phyloP scores from a whole-genome alignment of 1,139 yeast species.

The Lodderomyces beijingensis region DNA sequence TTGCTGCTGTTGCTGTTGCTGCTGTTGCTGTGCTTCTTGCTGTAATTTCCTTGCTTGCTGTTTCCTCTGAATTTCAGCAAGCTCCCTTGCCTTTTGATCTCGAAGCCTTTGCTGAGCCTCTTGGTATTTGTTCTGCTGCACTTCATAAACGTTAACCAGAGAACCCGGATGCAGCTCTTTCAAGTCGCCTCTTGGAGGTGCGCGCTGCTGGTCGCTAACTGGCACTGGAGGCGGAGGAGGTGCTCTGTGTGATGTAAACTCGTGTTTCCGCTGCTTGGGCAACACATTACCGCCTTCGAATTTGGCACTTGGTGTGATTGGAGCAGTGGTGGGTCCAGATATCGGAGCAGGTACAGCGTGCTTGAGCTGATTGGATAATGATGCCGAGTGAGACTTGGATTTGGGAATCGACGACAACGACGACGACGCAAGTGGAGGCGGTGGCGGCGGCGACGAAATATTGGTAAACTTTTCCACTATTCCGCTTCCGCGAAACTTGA shows the following conservation, averaged over 20 bases:
- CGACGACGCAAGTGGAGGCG: slow-evolving; percentile 16
- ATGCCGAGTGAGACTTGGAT: slow-evolving; percentile 41
- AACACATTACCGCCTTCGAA: slow-evolving; percentile 18
- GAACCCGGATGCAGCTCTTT: slow-evolving; percentile 12
- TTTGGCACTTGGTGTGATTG: slow-evolving; percentile 28
- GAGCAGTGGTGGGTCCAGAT: slow-evolving; percentile 39
- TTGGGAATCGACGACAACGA: slow-evolving; percentile 31
- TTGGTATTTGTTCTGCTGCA: slow-evolving; percentile 10
- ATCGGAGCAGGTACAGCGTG: slow-evolving; percentile 4
- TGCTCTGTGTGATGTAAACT: slow-evolving; percentile 30
- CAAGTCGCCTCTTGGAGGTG: slow-evolving; percentile 16
- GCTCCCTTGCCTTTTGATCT: slow-evolving; percentile 10
- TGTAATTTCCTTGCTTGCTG: slow-evolving; percentile 12
- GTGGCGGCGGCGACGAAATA: slow-evolving; percentile 19
- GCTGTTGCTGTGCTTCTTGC: slow-evolving; percentile 10
- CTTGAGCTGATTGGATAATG: slow-evolving; percentile 22
- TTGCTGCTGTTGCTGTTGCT: slow-evolving; percentile 4
- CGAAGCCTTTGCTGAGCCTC: slow-evolving; percentile 12
- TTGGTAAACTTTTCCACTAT: slow-evolving; percentile 14
- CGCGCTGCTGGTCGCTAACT: too few species aligned
- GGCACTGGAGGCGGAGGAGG: slow-evolving; percentile 30
- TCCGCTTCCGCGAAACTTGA: slow-evolving; percentile 19
- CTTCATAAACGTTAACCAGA: slow-evolving; percentile 7
- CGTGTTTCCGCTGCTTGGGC: slow-evolving; percentile 22
- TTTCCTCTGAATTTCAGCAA: slow-evolving; percentile 7